Percentiles rank a stretch among this genome's conserved stretches.
Evolutionary conservation across 192 early-diverging fungal genomes (phyloP).

Genomic region (Gaertneriomyces semiglobifer): DNA sequence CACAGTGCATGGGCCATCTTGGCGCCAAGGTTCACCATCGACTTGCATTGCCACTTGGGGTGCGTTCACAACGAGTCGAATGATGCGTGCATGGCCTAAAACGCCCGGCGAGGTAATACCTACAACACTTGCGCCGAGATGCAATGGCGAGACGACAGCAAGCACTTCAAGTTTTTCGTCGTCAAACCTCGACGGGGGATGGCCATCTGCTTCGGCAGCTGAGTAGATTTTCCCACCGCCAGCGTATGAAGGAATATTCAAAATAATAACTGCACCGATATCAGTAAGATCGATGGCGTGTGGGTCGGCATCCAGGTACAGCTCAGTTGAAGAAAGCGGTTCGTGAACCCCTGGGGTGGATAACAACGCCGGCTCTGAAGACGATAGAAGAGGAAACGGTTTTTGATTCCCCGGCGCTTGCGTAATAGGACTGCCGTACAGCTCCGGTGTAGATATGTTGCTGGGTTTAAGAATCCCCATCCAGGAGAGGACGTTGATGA

Average conservation of each 20-base stretch:
- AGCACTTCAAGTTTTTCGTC: conserved; percentile 35
- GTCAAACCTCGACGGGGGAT: conserved; percentile 14
- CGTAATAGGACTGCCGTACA: background rate
- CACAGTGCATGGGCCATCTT: conserved; percentile 31
- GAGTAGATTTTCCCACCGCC: conserved; percentile 34
- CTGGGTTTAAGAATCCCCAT: conserved; percentile 5
- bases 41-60: conserved; percentile 34
- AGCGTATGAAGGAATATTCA: conserved; percentile 39
- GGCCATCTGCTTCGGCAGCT: conserved; percentile 28
- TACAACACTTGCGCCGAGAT: conserved; percentile 33
- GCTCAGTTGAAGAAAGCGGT: conserved; percentile 16
- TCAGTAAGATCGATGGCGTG: conserved; percentile 23
- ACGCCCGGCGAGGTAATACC: conserved; percentile 25
- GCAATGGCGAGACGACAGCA: conserved; percentile 23
- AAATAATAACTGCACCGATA: conserved; percentile 27
- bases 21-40: conserved; percentile 37
- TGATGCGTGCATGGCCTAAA: conserved; percentile 20
- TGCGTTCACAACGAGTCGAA: conserved; percentile 18
- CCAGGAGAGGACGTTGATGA: conserved; percentile 9
- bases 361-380: background rate
- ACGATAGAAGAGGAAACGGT: too few relatives aligned
- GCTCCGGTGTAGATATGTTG: background rate
- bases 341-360: conserved; percentile 22
- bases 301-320: conserved; percentile 8
- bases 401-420: too few relatives aligned